These are phyloP conservation scores for Candida glaebosa DNA, from an alignment of 805 yeast genomes.

Conservation along the genomic window DNA sequence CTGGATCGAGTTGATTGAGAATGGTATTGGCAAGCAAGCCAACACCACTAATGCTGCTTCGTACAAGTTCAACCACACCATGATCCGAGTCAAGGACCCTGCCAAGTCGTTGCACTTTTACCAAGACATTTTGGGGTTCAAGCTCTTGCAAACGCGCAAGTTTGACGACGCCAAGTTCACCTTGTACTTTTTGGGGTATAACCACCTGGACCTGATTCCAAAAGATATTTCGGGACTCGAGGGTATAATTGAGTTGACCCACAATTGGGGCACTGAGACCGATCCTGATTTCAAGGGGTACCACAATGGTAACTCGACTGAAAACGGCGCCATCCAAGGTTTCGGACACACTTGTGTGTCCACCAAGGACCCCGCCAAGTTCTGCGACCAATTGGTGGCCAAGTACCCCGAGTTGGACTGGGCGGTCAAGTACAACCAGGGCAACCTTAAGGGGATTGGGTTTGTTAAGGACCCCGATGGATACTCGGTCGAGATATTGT, in stretches of 20 bases:
- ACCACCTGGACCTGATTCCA: conserved; percentile 42
- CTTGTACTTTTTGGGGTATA: conserved; percentile 80
- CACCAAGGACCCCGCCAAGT: conserved; percentile 56
- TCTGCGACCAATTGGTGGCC: conserved; percentile 50
- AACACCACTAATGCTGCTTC: conserved; percentile 35
- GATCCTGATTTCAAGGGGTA: conserved; percentile 70
- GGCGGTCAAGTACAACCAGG: conserved; percentile 55
- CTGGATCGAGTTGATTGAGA: conserved; percentile 88
- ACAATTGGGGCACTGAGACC: conserved; percentile 91
- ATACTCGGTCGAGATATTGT: conserved; percentile 74
- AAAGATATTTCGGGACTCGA: conserved; percentile 45
- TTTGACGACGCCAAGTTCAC: conserved; percentile 75
- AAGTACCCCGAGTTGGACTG: conserved; percentile 47
- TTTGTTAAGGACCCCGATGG: conserved; percentile 88
- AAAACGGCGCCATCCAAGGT: conserved; percentile 63
- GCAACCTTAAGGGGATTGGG: conserved; percentile 58
- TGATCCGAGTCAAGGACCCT: conserved; percentile 92
- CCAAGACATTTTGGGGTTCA: conserved; percentile 76
- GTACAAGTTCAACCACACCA: conserved; percentile 76
- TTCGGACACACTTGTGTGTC: conserved; percentile 84
- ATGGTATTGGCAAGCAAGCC: conserved; percentile 40
- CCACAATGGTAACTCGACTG: conserved; percentile 70
- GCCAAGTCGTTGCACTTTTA: conserved; percentile 73
- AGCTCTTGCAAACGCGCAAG: conserved; percentile 53
- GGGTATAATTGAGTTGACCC: conserved; percentile 83